A percentile compares a stretch with the other conserved stretches of the same genome.
These are phyloP conservation scores for Aspergillus sclerotioniger DNA, from an alignment of 495 filamentous ascomycete genomes.

Conservation along the genomic window DNA sequence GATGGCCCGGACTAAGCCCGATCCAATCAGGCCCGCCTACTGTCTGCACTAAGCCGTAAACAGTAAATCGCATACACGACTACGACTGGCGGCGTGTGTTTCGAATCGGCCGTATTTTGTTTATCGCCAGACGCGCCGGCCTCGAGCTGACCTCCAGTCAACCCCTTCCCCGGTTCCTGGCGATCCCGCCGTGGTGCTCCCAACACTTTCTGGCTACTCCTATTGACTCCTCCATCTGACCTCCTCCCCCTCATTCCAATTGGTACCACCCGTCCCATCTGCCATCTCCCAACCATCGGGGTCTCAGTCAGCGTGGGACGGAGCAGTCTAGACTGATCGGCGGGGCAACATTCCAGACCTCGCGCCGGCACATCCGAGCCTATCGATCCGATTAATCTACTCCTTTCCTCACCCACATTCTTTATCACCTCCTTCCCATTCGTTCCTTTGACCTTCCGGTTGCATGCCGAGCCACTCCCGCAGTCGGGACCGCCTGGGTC, in stretches of 20 bases:
- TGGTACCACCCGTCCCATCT: neutral
- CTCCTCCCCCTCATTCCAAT: neutral
- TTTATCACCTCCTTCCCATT: neutral
- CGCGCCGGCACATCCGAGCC: neutral
- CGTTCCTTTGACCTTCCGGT: neutral
- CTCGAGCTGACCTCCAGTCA: neutral
- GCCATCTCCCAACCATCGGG: too few relatives aligned
- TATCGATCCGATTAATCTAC: neutral
- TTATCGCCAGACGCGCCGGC: conserved; percentile 1
- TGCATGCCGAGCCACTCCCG: conserved; percentile 44
- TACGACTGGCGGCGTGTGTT: neutral
- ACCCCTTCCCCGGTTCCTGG: neutral
- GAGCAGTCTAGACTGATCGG: neutral
- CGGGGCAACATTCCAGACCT: neutral
- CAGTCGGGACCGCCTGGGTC: conserved; percentile 34
- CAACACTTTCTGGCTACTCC: neutral
- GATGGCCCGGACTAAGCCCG: neutral
- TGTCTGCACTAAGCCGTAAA: too few relatives aligned
- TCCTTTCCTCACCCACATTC: conserved; percentile 1
- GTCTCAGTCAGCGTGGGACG: too few relatives aligned
- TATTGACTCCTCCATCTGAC: neutral
- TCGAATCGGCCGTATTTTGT: neutral
- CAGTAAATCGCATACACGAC: neutral
- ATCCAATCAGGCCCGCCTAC: neutral
- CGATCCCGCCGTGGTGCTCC: neutral